Evolutionary conservation across 2,329 filamentous ascomycete species (phyloP).

Genomic region (Fusarium robinianum): DNA sequence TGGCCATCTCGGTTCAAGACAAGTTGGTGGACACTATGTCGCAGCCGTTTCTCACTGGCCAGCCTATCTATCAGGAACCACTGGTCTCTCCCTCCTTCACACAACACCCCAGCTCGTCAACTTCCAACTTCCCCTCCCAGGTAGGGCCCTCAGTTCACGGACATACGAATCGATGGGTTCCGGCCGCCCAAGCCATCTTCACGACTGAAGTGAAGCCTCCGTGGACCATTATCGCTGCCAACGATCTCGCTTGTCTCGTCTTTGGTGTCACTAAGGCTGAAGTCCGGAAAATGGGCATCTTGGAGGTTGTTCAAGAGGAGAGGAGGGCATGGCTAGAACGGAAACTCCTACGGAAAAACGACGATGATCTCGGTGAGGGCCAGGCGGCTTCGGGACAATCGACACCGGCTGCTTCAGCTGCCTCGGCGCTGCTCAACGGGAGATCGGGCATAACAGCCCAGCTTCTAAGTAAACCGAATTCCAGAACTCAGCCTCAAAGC

Average conservation of each 20-base stretch:
- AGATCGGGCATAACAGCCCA: conserved; percentile 80
- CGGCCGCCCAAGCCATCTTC: conserved; percentile 94
- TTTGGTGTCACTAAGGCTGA: conserved; percentile 98
- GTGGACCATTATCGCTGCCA: conserved; percentile 95
- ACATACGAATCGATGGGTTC: conserved; percentile 87
- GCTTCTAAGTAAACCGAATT: conserved; percentile 80
- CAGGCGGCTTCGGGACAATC: conserved; percentile 42
- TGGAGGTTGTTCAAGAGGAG: conserved; percentile 93
- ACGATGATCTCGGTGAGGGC: conserved; percentile 40
- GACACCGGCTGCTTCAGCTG: conserved; percentile 47
- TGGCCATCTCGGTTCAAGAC: conserved; percentile 73
- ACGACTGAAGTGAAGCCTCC: conserved; percentile 89
- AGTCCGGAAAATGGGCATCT: conserved; percentile 89
- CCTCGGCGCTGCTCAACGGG: conserved; percentile 67
- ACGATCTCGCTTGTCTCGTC: conserved; percentile 94
- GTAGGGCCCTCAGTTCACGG: conserved; percentile 72
- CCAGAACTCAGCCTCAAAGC: conserved; percentile 60
- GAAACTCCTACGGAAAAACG: conserved; percentile 67
- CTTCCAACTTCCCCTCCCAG: conserved; percentile 51
- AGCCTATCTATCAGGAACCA: conserved; percentile 44
- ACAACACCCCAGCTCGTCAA: conserved; percentile 45
- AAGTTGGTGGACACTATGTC: conserved; percentile 85
- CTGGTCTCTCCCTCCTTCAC: conserved; percentile 50
- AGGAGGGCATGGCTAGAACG: conserved; percentile 86
- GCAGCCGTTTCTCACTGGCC: conserved; percentile 70